These are phyloP conservation scores for Tricholoma terreum DNA, from an alignment of 768 basidiomycete genomes.

Conservation along the genomic window DNA sequence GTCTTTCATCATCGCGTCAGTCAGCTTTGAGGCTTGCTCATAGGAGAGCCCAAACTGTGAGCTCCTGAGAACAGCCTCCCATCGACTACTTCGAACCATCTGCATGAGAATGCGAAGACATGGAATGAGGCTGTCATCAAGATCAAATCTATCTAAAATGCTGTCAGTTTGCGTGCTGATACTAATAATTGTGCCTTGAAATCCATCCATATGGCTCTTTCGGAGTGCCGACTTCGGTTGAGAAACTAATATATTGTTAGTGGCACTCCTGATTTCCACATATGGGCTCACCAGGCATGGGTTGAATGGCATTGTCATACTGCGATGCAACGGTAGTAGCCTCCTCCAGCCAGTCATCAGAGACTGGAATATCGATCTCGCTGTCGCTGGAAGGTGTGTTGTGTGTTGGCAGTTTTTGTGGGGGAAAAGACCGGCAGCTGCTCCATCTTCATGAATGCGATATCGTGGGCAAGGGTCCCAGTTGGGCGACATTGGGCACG, in stretches of 20 bases:
- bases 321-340: too few relatives aligned
- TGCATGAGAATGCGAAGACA: neutral
- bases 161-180: too few relatives aligned
- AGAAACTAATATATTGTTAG: neutral
- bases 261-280: neutral
- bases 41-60: conserved; percentile 1
- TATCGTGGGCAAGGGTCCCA: neutral
- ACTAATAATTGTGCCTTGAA: neutral
- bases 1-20: neutral
- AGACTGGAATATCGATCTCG: neutral
- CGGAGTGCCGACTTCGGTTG: neutral
- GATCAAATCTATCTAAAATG: conserved; percentile 1
- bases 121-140: neutral
- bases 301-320: too few relatives aligned
- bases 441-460: neutral
- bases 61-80: conserved; percentile 1
- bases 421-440: neutral
- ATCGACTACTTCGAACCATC: conserved; percentile 3
- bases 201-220: neutral
- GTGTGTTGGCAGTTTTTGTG: neutral
- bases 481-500: conserved; percentile 2
- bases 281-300: too few relatives aligned
- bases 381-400: neutral
- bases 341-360: too few relatives aligned
- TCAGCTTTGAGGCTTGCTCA: conserved; percentile 3